A percentile compares a stretch with the other conserved stretches of the same genome.
These are phyloP conservation scores for Chytriomyces confervae DNA, from an alignment of 192 early-diverging fungal genomes.

Conservation along the genomic window DNA sequence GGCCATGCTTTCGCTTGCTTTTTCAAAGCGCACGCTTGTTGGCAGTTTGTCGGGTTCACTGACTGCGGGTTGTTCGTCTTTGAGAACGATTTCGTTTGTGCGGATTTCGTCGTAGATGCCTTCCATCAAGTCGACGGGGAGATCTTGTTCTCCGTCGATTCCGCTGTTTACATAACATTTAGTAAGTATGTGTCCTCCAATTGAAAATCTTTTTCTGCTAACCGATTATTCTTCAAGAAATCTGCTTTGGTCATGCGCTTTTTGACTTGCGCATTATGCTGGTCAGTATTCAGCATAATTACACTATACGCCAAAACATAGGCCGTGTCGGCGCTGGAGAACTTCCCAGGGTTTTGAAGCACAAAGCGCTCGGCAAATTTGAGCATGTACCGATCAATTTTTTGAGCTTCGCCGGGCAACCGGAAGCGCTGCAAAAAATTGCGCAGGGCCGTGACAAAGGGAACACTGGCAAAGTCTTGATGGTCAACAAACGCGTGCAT, in stretches of 20 bases:
- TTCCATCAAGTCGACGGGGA: slow-evolving; percentile 71
- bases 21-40: slow-evolving; percentile 40
- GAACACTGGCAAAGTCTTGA: slow-evolving; percentile 75
- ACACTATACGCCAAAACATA: slow-evolving; percentile 89
- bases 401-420: slow-evolving; percentile 95
- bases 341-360: slow-evolving; percentile 74
- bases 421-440: slow-evolving; percentile 89
- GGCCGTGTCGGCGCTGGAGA: slow-evolving; percentile 79
- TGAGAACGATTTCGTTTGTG: slow-evolving; percentile 88
- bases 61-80: slow-evolving; percentile 74
- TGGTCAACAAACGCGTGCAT: slow-evolving; percentile 95
- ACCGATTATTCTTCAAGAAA: slow-evolving; percentile 84
- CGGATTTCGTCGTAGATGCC: slow-evolving; percentile 83
- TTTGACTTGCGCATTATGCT: slow-evolving; percentile 91
- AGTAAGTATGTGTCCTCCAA: too few relatives aligned
- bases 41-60: not conserved
- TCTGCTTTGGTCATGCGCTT: slow-evolving; percentile 81
- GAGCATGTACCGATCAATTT: slow-evolving; percentile 93
- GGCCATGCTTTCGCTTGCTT: slow-evolving; percentile 54
- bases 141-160: slow-evolving; percentile 83
- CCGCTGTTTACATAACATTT: slow-evolving; percentile 66
- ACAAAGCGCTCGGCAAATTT: slow-evolving; percentile 84
- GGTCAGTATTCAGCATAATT: slow-evolving; percentile 99
- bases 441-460: slow-evolving; percentile 92
- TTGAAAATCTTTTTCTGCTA: too few relatives aligned